Evolutionary conservation across 805 yeast genomes (phyloP).

Genomic region (Candida rishiriensis): DNA sequence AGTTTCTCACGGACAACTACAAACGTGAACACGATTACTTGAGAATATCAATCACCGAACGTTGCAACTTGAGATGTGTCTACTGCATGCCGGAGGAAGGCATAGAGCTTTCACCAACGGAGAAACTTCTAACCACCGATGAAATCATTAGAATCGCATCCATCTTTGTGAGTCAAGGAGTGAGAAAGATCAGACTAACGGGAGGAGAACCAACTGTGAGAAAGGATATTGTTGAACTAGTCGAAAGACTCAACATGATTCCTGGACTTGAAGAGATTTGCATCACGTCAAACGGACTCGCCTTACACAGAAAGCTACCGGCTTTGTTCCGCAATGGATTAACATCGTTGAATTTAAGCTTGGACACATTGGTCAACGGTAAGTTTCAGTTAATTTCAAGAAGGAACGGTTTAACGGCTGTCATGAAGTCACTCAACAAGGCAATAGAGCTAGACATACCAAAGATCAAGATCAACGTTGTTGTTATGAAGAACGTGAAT

Average conservation of each 20-base stretch:
- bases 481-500: conserved; percentile 44
- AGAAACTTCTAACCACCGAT: conserved; percentile 35
- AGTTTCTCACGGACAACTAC: conserved; percentile 40
- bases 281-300: conserved; percentile 49
- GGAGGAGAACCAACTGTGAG: conserved; percentile 58
- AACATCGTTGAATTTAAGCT: conserved; percentile 42
- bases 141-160: conserved; percentile 41
- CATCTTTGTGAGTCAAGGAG: conserved; percentile 45
- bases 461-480: conserved; percentile 45
- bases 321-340: conserved; percentile 38
- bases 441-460: conserved; percentile 42
- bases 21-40: conserved; percentile 45
- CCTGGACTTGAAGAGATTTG: conserved; percentile 45
- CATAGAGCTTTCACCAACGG: conserved; percentile 41
- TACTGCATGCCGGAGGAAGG: conserved; percentile 60
- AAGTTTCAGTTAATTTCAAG: conserved; percentile 46
- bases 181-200: conserved; percentile 46
- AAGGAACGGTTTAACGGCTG: conserved; percentile 44
- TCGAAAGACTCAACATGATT: conserved; percentile 32
- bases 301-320: conserved; percentile 44
- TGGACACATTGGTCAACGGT: conserved; percentile 49
- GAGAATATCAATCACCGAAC: conserved; percentile 47
- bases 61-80: conserved; percentile 43
- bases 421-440: conserved; percentile 37
- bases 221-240: conserved; percentile 43